phyloP scores from a whole-genome alignment of 257 asterid genomes.

The Solanum etuberosum region DNA sequence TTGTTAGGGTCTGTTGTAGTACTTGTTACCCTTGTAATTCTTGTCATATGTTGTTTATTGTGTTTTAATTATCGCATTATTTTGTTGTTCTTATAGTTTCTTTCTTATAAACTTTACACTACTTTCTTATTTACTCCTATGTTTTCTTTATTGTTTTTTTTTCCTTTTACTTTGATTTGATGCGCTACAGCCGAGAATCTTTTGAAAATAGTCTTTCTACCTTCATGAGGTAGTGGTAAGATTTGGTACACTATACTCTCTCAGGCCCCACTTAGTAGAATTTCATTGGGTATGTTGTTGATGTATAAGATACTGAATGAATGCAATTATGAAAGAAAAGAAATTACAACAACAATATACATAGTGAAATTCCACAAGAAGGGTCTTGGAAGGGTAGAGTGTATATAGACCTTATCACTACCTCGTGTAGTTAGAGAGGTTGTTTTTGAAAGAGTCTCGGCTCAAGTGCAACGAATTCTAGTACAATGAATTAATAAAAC shows the following conservation, averaged over 20 bases:
- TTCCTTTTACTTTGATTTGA: neutral
- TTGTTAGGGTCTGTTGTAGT: neutral
- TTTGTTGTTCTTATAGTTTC: no score
- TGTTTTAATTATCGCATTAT: neutral
- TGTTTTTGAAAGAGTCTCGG: no score
- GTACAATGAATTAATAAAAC: neutral
- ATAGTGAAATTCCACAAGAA: no score
- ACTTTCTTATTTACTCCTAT: no score
- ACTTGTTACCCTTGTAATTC: neutral
- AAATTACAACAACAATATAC: no score
- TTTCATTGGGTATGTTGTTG: neutral
- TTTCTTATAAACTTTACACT: neutral
- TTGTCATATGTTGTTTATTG: neutral
- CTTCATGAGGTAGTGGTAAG: neutral
- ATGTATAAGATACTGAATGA: neutral
- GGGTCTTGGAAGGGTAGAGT: no score
- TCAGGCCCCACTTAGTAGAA: neutral
- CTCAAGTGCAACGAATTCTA: neutral
- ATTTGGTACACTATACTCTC: neutral
- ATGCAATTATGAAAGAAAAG: neutral
- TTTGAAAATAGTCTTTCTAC: no score
- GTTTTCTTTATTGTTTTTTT: neutral
- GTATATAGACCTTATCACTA: neutral
- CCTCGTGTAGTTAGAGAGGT: neutral
- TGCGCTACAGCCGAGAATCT: no score